A percentile compares a stretch with the other conserved stretches of the same genome.
phyloP scores from a whole-genome alignment of 2,329 filamentous ascomycete species.

The Monilinia aucupariae region DNA sequence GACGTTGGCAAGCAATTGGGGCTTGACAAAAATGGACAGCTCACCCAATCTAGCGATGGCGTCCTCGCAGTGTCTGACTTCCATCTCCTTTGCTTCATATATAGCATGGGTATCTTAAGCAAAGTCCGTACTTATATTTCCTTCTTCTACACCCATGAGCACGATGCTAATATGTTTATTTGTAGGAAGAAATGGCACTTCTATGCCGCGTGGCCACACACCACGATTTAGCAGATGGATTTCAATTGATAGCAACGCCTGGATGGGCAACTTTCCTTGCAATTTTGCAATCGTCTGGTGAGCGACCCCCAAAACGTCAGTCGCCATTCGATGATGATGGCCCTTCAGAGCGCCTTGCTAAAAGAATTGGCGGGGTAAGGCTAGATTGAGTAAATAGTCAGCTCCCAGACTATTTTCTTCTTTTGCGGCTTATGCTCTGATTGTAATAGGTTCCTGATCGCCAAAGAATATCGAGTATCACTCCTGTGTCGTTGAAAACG shows the following conservation, averaged over 20 bases:
- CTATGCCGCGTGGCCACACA: conserved; percentile 79
- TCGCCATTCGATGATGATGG: conserved; percentile 35
- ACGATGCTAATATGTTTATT: conserved; percentile 18
- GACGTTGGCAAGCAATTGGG: conserved; percentile 61
- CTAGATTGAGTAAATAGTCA: conserved; percentile 29
- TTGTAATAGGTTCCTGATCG: not conserved
- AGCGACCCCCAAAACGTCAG: conserved; percentile 79
- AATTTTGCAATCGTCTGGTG: conserved; percentile 95
- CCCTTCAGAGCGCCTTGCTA: conserved; percentile 47
- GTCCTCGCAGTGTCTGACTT: conserved; percentile 80
- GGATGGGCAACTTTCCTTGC: conserved; percentile 93
- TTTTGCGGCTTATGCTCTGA: conserved; percentile 9
- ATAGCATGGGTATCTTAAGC: conserved; percentile 71
- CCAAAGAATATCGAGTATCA: not conserved
- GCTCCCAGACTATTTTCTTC: not conserved
- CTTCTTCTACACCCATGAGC: not conserved
- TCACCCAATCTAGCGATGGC: conserved; percentile 55
- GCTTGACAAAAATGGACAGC: conserved; percentile 49
- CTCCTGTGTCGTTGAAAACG: not conserved
- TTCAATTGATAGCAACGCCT: conserved; percentile 76
- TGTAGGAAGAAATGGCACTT: conserved; percentile 80
- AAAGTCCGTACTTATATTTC: conserved; percentile 57
- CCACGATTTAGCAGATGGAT: conserved; percentile 73
- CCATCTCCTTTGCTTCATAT: conserved; percentile 84
- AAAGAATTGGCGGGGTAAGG: conserved; percentile 61